Evolutionary conservation across 164 flowering plant species (phyloP).

Genomic region (Chimonanthus praecox): DNA sequence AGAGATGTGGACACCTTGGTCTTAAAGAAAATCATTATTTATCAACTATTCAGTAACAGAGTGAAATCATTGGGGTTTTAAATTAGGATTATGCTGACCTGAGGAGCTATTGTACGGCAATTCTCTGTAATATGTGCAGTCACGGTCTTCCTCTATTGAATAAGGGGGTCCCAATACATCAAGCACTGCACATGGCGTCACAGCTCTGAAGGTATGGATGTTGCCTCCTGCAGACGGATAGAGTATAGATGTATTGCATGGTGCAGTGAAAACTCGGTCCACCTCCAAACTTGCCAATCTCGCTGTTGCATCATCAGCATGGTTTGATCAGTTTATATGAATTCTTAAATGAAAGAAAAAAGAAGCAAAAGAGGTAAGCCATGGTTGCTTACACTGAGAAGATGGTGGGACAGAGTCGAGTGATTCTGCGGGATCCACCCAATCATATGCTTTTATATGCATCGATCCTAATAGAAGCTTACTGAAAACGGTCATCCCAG

Average conservation of each 20-base stretch:
- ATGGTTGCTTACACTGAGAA: constrained; percentile 32
- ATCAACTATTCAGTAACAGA: too few relatives aligned
- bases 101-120: constrained; percentile 23
- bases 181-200: constrained; percentile 78
- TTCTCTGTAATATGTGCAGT: constrained; percentile 63
- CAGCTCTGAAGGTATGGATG: constrained; percentile 77
- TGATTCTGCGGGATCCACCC: constrained; percentile 34
- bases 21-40: too few relatives aligned
- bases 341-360: not conserved
- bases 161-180: constrained; percentile 96
- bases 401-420: constrained; percentile 12
- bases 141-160: constrained; percentile 63
- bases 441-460: constrained; percentile 88
- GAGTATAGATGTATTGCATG: constrained; percentile 65
- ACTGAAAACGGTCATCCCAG: constrained; percentile 91
- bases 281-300: constrained; percentile 62
- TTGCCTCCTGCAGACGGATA: constrained; percentile 90
- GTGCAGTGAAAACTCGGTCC: constrained; percentile 53
- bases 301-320: constrained; percentile 29
- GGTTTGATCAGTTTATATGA: constrained; percentile 2
- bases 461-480: constrained; percentile 71
- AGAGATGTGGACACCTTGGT: too few relatives aligned
- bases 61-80: not conserved
- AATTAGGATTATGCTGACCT: constrained; percentile 31
- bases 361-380: not conserved